phyloP scores from a whole-genome alignment of 257 asterid species.

The Henckelia pumila region DNA sequence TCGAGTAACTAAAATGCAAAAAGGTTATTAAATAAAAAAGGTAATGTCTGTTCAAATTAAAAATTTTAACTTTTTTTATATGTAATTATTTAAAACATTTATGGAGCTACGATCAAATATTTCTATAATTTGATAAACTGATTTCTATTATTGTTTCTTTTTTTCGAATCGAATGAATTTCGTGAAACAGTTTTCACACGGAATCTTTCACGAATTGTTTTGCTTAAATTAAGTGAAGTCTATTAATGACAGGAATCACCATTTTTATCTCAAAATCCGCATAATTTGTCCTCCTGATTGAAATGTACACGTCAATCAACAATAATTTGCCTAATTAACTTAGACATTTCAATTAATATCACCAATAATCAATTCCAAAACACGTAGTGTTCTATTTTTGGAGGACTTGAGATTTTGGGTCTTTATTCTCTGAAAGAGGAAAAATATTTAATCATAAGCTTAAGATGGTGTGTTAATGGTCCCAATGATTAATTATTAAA shows the following conservation, averaged over 20 bases:
- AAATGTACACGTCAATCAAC: slow-evolving; percentile 32
- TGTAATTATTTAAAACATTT: no score
- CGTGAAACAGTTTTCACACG: not conserved
- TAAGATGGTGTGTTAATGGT: slow-evolving; percentile 65
- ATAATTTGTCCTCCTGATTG: not conserved
- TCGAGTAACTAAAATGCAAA: no score
- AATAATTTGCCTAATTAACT: slow-evolving; percentile 45
- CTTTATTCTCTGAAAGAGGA: slow-evolving; percentile 17
- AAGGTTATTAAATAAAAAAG: no score
- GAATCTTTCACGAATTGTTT: not conserved
- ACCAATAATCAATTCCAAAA: slow-evolving; percentile 12
- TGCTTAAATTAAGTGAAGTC: not conserved
- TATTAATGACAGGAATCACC: not conserved
- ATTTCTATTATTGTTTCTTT: no score
- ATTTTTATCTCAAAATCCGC: not conserved
- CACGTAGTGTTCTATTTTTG: not conserved
- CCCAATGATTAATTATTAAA: slow-evolving; percentile 35
- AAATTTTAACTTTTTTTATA: no score
- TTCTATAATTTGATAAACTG: no score
- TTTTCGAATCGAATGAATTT: no score
- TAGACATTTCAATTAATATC: slow-evolving; percentile 37
- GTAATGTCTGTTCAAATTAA: no score
- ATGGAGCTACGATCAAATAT: no score
- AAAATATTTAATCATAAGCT: slow-evolving; percentile 28
- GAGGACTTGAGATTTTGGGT: slow-evolving; percentile 15